Conservation (phyloP, 164 flowering plant species). For the Dillenia turbinata region DNA sequence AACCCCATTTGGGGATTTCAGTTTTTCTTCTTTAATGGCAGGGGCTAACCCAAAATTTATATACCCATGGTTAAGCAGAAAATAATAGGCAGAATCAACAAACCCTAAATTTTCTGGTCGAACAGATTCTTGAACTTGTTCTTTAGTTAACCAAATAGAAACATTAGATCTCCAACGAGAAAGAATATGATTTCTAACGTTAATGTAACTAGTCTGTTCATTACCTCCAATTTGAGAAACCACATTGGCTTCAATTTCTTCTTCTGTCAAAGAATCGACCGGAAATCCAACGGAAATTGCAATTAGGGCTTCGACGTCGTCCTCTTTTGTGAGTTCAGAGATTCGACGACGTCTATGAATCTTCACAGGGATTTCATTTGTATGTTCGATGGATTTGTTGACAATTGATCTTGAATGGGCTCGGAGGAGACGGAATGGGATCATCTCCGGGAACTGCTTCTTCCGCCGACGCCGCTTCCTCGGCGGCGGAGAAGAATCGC, state of each 20-base stretch:
- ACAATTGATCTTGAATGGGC: conserved; percentile 33
- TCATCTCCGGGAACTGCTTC: conserved; percentile 72
- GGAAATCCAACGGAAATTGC: conserved; percentile 94
- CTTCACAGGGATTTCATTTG: conserved; percentile 24
- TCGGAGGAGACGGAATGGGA: conserved; percentile 44
- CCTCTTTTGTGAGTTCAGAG: conserved; percentile 55
- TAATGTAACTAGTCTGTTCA: conserved; percentile 79
- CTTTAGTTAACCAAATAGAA: conserved; percentile 58
- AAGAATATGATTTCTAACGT: conserved; percentile 83
- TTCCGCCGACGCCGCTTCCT: conserved; percentile 67
- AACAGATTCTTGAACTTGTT: conserved; percentile 63
- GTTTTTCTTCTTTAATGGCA: conserved; percentile 43
- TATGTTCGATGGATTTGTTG: conserved; percentile 35
- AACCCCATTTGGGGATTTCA: conserved; percentile 21
- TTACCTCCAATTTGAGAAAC: conserved; percentile 59
- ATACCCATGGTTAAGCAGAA: conserved; percentile 77
- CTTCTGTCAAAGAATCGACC: conserved; percentile 82
- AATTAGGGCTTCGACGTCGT: conserved; percentile 76
- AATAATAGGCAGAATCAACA: conserved; percentile 60
- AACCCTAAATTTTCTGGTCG: conserved; percentile 59
- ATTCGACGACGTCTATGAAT: conserved; percentile 38
- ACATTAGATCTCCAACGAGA: conserved; percentile 86
- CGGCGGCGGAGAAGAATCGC: conserved; percentile 16
- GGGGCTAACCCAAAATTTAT: conserved; percentile 84
- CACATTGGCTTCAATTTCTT: conserved; percentile 82